A percentile compares a stretch with the other conserved stretches of the same genome.
phyloP scores from a whole-genome alignment of 495 filamentous ascomycete genomes.

The Xylaria nigripes region DNA sequence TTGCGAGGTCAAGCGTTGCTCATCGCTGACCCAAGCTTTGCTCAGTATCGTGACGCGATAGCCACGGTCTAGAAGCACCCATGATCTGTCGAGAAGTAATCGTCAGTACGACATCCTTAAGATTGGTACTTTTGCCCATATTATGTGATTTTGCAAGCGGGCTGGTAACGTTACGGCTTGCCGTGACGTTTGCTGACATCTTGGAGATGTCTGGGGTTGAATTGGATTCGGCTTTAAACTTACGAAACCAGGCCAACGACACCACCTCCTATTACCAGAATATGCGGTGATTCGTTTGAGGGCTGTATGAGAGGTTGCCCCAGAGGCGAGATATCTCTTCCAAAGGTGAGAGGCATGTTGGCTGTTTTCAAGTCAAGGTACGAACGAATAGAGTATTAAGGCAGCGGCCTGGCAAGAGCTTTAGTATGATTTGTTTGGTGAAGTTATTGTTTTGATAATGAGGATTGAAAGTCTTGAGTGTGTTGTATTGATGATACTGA shows the following conservation, averaged over 20 bases:
- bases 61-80: constrained; percentile 42
- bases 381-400: not conserved
- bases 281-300: constrained; percentile 24
- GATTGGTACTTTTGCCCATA: not conserved
- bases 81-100: constrained; percentile 19
- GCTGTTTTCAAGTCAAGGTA: not conserved
- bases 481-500: not conserved
- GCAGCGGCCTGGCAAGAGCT: not conserved
- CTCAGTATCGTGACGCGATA: constrained; percentile 43
- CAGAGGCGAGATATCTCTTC: constrained; percentile 25
- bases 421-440: not conserved
- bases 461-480: not conserved
- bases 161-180: not conserved
- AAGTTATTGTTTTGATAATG: not conserved
- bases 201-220: not conserved
- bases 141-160: not conserved
- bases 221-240: constrained; percentile 8
- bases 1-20: constrained; percentile 42
- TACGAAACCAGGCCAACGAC: constrained; percentile 36
- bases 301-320: constrained; percentile 21
- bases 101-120: constrained; percentile 8
- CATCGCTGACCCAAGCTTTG: constrained; percentile 34
- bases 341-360: constrained; percentile 25
- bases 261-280: constrained; percentile 40
- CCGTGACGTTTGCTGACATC: not conserved